Evolutionary conservation across 306 rosid genomes (phyloP).

Genomic region (Inga laurina): DNA sequence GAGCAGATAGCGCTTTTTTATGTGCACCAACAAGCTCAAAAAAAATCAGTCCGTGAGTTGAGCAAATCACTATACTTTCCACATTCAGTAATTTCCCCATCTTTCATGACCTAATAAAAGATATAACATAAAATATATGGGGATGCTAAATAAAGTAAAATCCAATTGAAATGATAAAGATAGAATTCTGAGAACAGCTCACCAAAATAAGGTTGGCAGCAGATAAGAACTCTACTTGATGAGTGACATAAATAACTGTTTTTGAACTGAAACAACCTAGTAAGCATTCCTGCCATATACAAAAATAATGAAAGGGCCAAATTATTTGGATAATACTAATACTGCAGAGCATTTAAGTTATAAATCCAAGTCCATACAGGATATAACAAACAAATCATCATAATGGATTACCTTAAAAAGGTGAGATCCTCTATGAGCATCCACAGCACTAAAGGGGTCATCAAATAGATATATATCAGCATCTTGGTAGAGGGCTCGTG

Average conservation of each 20-base stretch:
- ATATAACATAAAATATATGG: neutral
- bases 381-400: neutral
- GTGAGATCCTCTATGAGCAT: neutral
- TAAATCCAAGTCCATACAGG: neutral
- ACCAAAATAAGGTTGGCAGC: slow-evolving; percentile 73
- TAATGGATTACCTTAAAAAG: neutral
- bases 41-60: slow-evolving; percentile 64
- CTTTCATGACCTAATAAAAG: slow-evolving; percentile 75
- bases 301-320: neutral
- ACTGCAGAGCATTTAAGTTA: too few species aligned
- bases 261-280: slow-evolving; percentile 59
- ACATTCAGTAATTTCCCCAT: slow-evolving; percentile 71
- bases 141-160: neutral
- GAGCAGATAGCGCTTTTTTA: slow-evolving; percentile 65
- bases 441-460: neutral
- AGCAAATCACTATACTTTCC: slow-evolving; percentile 76
- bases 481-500: neutral
- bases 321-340: neutral
- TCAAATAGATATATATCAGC: neutral
- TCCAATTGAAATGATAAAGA: neutral
- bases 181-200: slow-evolving; percentile 8
- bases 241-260: slow-evolving; percentile 74
- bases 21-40: slow-evolving; percentile 90
- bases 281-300: slow-evolving; percentile 59
- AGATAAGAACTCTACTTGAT: slow-evolving; percentile 84